A percentile compares a stretch with the other conserved stretches of the same genome.
These are phyloP conservation scores for Myxozyma udenii DNA, from an alignment of 805 yeast genomes.

Conservation along the genomic window DNA sequence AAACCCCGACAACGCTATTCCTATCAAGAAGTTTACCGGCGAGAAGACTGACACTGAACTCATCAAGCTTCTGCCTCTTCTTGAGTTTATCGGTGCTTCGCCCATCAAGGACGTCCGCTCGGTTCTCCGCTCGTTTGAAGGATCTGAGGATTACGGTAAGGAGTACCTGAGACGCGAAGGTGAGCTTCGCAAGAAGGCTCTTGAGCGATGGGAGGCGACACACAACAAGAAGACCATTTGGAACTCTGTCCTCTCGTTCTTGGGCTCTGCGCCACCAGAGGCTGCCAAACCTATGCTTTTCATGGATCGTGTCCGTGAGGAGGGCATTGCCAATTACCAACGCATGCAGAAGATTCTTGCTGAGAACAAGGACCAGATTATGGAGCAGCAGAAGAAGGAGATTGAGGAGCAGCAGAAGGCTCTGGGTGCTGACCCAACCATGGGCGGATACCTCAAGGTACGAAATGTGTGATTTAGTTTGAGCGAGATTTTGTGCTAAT, in stretches of 20 bases:
- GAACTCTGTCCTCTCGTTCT: conserved; percentile 22
- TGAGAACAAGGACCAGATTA: conserved; percentile 63
- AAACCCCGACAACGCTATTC: conserved; percentile 94
- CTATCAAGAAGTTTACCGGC: conserved; percentile 84
- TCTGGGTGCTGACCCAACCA: too few species aligned
- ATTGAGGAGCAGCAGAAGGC: conserved; percentile 77
- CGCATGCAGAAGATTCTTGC: conserved; percentile 76
- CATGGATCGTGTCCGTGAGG: conserved; percentile 82
- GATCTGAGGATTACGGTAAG: conserved; percentile 62
- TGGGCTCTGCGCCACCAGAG: conserved; percentile 41
- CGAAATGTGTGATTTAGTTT: too few species aligned
- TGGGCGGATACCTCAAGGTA: too few species aligned
- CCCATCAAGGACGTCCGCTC: conserved; percentile 86
- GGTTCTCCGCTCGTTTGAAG: conserved; percentile 67
- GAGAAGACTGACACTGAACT: conserved; percentile 70
- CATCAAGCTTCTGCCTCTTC: conserved; percentile 79
- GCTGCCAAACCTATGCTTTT: conserved; percentile 60
- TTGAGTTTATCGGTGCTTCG: conserved; percentile 92
- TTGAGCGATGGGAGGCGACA: conserved; percentile 44
- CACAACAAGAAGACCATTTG: conserved; percentile 17
- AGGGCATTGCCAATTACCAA: conserved; percentile 85
- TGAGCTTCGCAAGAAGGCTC: conserved; percentile 62
- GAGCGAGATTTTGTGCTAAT: too few species aligned
- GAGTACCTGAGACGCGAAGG: conserved; percentile 81
- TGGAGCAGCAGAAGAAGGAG: conserved; percentile 62